Conservation (phyloP, 176 grass and related monocot species). For the Saccharum officinarum region DNA sequence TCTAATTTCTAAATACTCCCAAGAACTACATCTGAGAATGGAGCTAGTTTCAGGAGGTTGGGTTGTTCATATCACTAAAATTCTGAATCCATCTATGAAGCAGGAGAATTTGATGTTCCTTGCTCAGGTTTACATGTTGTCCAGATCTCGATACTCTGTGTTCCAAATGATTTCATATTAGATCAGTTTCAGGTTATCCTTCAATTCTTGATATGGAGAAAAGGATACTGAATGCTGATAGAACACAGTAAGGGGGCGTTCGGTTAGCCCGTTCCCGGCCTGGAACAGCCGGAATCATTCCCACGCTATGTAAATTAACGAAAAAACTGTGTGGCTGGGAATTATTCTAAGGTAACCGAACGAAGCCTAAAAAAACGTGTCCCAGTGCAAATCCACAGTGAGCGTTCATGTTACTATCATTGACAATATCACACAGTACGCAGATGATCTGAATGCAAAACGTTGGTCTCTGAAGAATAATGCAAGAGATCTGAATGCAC, state of each 20-base stretch:
- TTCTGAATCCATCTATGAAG: background rate
- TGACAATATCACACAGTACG: background rate
- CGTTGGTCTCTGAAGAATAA: too few species aligned
- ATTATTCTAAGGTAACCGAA: too few species aligned
- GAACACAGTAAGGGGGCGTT: too few species aligned
- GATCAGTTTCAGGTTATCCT: background rate
- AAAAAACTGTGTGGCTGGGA: too few species aligned
- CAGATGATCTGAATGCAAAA: background rate
- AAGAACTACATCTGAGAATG: background rate
- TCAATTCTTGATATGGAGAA: background rate
- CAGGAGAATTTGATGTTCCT: background rate
- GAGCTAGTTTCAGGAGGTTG: background rate
- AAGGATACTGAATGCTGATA: background rate
- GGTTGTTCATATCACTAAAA: background rate
- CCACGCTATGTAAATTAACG: too few species aligned
- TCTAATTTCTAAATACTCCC: too few species aligned
- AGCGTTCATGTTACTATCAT: too few species aligned
- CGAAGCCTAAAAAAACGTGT: background rate
- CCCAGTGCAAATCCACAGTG: background rate
- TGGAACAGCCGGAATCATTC: too few species aligned
- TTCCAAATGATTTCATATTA: background rate
- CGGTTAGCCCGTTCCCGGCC: too few species aligned
- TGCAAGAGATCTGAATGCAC: background rate
- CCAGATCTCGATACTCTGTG: background rate
- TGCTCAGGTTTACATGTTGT: background rate